Base-by-base conservation (phyloP, 106 monocot genomes). In the Dactylorhiza incarnata region DNA sequence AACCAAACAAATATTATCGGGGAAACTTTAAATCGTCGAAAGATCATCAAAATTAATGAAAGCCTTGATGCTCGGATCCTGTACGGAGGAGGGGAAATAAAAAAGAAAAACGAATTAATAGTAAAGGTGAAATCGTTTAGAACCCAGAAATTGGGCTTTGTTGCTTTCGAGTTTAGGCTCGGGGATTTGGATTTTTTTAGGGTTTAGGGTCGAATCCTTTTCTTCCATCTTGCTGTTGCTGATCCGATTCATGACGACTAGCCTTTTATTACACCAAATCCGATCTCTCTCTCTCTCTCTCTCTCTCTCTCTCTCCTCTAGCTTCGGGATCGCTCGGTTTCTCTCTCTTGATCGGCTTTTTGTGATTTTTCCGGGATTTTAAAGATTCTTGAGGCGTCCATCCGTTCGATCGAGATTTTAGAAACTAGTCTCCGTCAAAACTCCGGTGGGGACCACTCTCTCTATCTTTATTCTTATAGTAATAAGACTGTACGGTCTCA, bases 201-300 rank as follows among this genome's bases (percentile, higher is more conserved):
- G 24, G 29, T 68, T 77, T 68, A 43, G 9, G 23, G 73, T 20
- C 49, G 49, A 20, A 47, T 75, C 26, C 67, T 77, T 68, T 77
- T 77, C 48, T 67, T 67, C 48, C n/a, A 25, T 52, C 11, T 44
- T 77, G 68, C 69, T 70, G 70, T 78, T 78, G 14, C 53, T 16
- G 77, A 78, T 78, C 67, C 54, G 55, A 72, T 54, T 59, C 78
- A 78, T 78, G 54, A 45, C 46, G 12, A 25, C 43, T 53, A 47
- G n/a, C 48, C 45, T 71, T 37, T 2, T 58, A 58, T 15, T 78
- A 48, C 78, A 78, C 78, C 46, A 72, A 24, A 16, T 48, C 55
- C 78, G 47, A 78, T 71, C 43, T 10, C 54, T 55, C 43, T 45
- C 77, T 77, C 15, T 76, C 45, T 75, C 61, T 75, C 75, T 58